Conservation (phyloP, 73 alveolate genomes). For the Paramecium sexaurelia region DNA sequence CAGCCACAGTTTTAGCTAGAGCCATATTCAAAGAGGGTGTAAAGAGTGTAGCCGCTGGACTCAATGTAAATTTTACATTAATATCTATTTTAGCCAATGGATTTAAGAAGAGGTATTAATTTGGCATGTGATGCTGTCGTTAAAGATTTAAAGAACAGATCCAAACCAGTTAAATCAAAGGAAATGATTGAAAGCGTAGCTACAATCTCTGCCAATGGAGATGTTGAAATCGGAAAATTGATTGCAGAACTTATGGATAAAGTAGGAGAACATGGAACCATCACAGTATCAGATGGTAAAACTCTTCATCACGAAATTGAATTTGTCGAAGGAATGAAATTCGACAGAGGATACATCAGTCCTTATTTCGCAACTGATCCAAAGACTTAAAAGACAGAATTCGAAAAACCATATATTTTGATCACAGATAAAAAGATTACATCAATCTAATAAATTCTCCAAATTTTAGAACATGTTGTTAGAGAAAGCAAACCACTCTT, state of each 20-base stretch:
- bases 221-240: slow-evolving; percentile 91
- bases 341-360: slow-evolving; percentile 98
- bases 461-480: slow-evolving; percentile 89
- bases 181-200: slow-evolving; percentile 87
- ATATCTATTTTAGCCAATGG: slow-evolving; percentile 85
- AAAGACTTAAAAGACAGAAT: slow-evolving; percentile 87
- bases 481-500: slow-evolving; percentile 87
- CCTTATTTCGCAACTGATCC: slow-evolving; percentile 98
- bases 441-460: slow-evolving; percentile 89
- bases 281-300: slow-evolving; percentile 88
- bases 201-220: slow-evolving; percentile 98
- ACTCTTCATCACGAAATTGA: slow-evolving; percentile 97
- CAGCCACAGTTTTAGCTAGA: slow-evolving; percentile 98
- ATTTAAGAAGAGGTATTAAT: slow-evolving; percentile 96
- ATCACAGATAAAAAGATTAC: slow-evolving; percentile 96
- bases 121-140: slow-evolving; percentile 93
- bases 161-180: slow-evolving; percentile 80
- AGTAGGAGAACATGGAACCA: slow-evolving; percentile 98
- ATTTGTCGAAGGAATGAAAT: slow-evolving; percentile 97
- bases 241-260: slow-evolving; percentile 94
- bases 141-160: slow-evolving; percentile 79
- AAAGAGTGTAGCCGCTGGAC: slow-evolving; percentile 98
- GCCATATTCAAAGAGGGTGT: slow-evolving; percentile 95
- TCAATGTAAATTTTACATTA: slow-evolving; percentile 70
- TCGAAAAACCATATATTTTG: slow-evolving; percentile 94